Percentiles rank a stretch among this genome's conserved stretches.
Conservation (phyloP, 225 moss, liverwort and hornwort species). For the Thuidium tamariscinum region DNA sequence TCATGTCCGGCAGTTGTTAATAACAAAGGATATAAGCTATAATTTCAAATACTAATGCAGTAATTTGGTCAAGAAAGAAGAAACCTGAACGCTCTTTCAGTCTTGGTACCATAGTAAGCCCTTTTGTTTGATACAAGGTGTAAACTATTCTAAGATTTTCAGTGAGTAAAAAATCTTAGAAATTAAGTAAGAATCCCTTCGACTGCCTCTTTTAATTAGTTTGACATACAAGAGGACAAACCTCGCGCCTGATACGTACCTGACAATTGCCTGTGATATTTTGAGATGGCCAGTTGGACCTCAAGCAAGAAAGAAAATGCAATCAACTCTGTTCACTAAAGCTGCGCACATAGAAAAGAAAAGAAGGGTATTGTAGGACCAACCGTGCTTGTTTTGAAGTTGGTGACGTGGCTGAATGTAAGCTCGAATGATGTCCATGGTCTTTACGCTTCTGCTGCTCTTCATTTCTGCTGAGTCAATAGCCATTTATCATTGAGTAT, state of each 20-base stretch:
- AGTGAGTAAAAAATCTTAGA: background rate
- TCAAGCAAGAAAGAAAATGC: background rate
- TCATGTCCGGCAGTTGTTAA: background rate
- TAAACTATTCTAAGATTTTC: background rate
- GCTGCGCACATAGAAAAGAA: background rate
- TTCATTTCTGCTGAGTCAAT: background rate
- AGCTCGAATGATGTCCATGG: background rate
- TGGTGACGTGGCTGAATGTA: background rate
- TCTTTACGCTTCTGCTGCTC: background rate
- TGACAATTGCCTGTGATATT: background rate
- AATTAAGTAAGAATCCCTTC: too few species aligned
- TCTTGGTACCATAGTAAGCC: background rate
- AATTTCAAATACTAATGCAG: background rate
- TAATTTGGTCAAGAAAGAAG: background rate
- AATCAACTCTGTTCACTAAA: background rate
- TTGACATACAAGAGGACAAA: background rate
- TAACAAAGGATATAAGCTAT: background rate
- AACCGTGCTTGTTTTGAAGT: background rate
- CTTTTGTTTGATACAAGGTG: background rate
- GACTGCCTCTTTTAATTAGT: background rate
- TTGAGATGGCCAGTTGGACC: background rate
- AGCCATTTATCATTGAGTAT: background rate
- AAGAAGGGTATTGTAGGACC: background rate
- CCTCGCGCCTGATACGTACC: background rate
- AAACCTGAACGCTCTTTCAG: background rate